Percentiles rank a stretch among this genome's conserved stretches.
phyloP scores from a whole-genome alignment of 768 basidiomycete species.

The Heimioporus sp. region DNA sequence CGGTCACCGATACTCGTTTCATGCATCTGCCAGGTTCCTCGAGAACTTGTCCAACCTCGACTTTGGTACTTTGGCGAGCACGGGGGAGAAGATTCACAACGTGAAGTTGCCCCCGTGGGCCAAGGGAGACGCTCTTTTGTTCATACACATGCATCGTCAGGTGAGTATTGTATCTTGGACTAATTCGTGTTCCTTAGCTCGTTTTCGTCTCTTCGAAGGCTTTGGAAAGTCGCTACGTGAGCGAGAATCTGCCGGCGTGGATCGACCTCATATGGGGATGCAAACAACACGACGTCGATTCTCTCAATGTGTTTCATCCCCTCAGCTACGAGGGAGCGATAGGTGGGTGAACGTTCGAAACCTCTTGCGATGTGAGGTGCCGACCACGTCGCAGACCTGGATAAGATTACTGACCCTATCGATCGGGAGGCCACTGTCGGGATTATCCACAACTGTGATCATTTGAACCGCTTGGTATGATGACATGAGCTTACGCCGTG shows the following conservation, averaged over 20 bases:
- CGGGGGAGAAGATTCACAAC: constrained; percentile 78
- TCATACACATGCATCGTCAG: constrained; percentile 73
- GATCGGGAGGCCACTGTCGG: constrained; percentile 92
- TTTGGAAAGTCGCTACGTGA: constrained; percentile 84
- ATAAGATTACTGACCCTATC: constrained; percentile 79
- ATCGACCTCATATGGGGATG: constrained; percentile 93
- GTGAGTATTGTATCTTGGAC: constrained; percentile 36
- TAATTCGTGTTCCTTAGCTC: not conserved
- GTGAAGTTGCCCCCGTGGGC: constrained; percentile 94
- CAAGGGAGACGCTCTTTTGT: constrained; percentile 75
- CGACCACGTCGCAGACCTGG: constrained; percentile 56
- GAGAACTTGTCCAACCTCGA: constrained; percentile 78
- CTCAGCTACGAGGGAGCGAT: constrained; percentile 91
- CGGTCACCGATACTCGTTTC: not conserved
- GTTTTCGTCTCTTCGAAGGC: constrained; percentile 45
- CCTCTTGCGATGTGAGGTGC: not conserved
- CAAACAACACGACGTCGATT: constrained; percentile 75
- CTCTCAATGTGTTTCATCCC: constrained; percentile 88
- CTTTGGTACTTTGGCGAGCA: constrained; percentile 71
- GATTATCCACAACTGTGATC: constrained; percentile 89
- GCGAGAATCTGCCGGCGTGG: constrained; percentile 82
- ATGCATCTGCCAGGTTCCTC: constrained; percentile 58
- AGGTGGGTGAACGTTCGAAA: constrained; percentile 37
- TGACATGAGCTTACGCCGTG: not conserved
- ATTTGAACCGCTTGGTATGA: not conserved